These are phyloP conservation scores for Acacia melanoxylon DNA, from an alignment of 306 rosid species.

Conservation along the genomic window DNA sequence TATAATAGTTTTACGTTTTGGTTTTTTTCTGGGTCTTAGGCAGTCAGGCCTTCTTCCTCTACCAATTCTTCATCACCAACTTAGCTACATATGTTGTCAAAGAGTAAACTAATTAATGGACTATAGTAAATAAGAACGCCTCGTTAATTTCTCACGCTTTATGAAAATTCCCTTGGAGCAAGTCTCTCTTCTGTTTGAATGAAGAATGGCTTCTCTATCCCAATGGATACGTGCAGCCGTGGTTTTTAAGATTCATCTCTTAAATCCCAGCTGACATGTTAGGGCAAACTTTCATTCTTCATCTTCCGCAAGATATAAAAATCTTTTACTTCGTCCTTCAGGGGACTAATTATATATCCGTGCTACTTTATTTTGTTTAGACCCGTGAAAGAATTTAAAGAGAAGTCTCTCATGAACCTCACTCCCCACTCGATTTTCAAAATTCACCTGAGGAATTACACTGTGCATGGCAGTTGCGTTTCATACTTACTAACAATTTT, in stretches of 20 bases:
- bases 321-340: background rate
- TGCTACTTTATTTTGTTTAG: background rate
- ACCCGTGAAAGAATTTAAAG: background rate
- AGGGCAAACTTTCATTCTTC: constrained; percentile 26
- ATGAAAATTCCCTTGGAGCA: background rate
- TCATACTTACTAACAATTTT: background rate
- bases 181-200: background rate
- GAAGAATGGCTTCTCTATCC: background rate
- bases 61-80: background rate
- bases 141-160: background rate
- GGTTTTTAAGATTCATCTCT: constrained; percentile 8
- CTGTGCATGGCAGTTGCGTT: background rate
- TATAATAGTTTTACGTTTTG: background rate
- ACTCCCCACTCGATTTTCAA: background rate
- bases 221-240: background rate
- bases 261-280: background rate
- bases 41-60: background rate
- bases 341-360: background rate
- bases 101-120: background rate
- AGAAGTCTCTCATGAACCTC: background rate
- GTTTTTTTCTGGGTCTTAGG: background rate
- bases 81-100: background rate
- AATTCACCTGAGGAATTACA: background rate
- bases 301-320: background rate
- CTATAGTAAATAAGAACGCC: background rate